Base-by-base conservation (phyloP, 1,284 basidiomycete genomes). In the Sporisorium reilianum region DNA sequence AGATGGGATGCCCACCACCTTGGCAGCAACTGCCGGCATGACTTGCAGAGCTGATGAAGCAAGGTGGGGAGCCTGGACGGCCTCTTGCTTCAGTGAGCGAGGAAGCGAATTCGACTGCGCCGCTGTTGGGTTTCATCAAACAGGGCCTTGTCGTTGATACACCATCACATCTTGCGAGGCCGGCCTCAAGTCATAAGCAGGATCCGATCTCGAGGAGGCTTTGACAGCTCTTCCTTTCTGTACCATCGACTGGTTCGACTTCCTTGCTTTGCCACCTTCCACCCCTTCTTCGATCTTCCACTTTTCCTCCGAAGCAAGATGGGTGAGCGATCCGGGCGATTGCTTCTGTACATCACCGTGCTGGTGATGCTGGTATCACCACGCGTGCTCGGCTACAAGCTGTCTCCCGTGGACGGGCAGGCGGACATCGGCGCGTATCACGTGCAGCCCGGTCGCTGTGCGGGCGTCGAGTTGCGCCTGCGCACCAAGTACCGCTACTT, bases 351-450 rank as follows among this genome's bases (percentile, higher is more conserved):
- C 12, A 2, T 36, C 12, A 11, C 38, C 28, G 26, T 46, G 8
- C 25, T 53, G 18, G 42, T 52, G 1, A 11, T 32, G 2, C 10
- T 16, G 3, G 20, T 36, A 8, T 11, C 23, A 7, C 30, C 1
- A 41, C 34, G 20, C 55, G 9, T 18, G 45, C 1, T 45, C 1
- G 32, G 42, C 12, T 70, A 70, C 51, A 57, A 64, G 18, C 55
- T 65, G 1, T 61, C 58, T 16, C 38, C 67, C 0, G 28, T n/a
- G 11, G 55, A 61, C 12, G 68, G 68, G 3, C 53, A 57, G 25
- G 68, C 68, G 2, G 58, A 61, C 14, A 58, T 70, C 6, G 68
- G 68, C 6, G 68, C 68, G 3, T 64, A 70, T 32, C 58, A 70
- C 25, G 54, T 70, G 18, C 68, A 70, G 30, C 68, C 68, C 3